A percentile compares a stretch with the other conserved stretches of the same genome.
These are phyloP conservation scores for Dryas octopetala DNA, from an alignment of 306 rosid species.

Conservation along the genomic window DNA sequence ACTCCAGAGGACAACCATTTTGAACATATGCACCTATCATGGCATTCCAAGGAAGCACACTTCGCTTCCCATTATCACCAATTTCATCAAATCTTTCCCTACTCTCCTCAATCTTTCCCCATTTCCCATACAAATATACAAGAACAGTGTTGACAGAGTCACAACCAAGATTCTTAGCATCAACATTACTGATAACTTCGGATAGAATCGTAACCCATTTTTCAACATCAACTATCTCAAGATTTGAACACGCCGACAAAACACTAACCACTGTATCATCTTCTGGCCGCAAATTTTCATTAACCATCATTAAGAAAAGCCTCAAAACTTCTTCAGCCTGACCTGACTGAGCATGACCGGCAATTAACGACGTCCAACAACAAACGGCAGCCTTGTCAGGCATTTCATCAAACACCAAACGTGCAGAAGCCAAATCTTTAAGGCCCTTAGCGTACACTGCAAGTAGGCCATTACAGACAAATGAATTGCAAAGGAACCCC, in stretches of 20 bases:
- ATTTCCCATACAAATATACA: constrained; percentile 50
- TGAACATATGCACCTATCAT: constrained; percentile 58
- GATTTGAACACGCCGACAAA: constrained; percentile 58
- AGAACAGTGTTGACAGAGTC: constrained; percentile 44
- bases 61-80: constrained; percentile 39
- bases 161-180: constrained; percentile 13
- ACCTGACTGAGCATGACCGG: constrained; percentile 46
- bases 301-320: constrained; percentile 43
- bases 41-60: constrained; percentile 59
- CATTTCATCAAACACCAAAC: constrained; percentile 60
- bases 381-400: constrained; percentile 33
- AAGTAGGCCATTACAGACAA: constrained; percentile 46
- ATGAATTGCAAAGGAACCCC: constrained; percentile 39
- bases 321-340: constrained; percentile 43
- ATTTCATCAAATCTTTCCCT: constrained; percentile 40
- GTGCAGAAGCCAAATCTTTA: constrained; percentile 41
- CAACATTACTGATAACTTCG: constrained; percentile 9
- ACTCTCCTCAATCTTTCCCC: constrained; percentile 47
- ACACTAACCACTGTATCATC: constrained; percentile 55
- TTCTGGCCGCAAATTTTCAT: constrained; percentile 42
- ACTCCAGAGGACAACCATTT: constrained; percentile 53
- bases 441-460: constrained; percentile 38
- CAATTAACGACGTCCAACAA: constrained; percentile 56
- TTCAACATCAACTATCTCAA: constrained; percentile 41
- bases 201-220: constrained; percentile 42